A percentile compares a stretch with the other conserved stretches of the same genome.
Conservation (phyloP, 345 rosid genomes). For the Anastatica hierochuntica region DNA sequence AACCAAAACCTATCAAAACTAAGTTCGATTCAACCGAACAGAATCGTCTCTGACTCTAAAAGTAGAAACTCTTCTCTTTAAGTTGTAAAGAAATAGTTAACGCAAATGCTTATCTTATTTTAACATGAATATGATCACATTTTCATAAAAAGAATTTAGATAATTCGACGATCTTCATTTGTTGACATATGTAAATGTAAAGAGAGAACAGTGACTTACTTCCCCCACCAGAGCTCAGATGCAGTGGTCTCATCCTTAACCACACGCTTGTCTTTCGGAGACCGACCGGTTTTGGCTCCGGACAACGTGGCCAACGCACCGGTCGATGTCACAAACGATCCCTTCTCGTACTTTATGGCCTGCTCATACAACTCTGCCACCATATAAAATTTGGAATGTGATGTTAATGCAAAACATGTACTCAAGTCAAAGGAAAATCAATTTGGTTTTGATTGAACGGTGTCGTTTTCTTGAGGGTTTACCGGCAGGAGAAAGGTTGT, state of each 20-base stretch:
- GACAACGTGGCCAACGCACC: slow-evolving; percentile 89
- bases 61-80: too few species aligned
- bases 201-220: slow-evolving; percentile 41
- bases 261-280: slow-evolving; percentile 91
- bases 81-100: too few species aligned
- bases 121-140: too few species aligned
- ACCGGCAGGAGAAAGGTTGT: slow-evolving; percentile 97
- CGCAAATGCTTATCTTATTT: too few species aligned
- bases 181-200: background rate
- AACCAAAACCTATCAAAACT: too few species aligned
- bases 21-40: too few species aligned
- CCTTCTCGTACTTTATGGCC: slow-evolving; percentile 73
- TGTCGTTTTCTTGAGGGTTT: background rate
- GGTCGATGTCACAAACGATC: slow-evolving; percentile 64
- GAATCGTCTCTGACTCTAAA: too few species aligned
- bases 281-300: slow-evolving; percentile 83
- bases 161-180: too few species aligned
- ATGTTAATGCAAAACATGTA: too few species aligned
- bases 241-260: slow-evolving; percentile 62
- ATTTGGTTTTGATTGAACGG: too few species aligned
- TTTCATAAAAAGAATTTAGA: too few species aligned
- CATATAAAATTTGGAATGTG: background rate
- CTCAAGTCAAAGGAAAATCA: too few species aligned
- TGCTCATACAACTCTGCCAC: slow-evolving; percentile 74
- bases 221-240: slow-evolving; percentile 89